Base-by-base conservation (phyloP, 192 early-diverging fungal species). In the Coemansia sp. region DNA sequence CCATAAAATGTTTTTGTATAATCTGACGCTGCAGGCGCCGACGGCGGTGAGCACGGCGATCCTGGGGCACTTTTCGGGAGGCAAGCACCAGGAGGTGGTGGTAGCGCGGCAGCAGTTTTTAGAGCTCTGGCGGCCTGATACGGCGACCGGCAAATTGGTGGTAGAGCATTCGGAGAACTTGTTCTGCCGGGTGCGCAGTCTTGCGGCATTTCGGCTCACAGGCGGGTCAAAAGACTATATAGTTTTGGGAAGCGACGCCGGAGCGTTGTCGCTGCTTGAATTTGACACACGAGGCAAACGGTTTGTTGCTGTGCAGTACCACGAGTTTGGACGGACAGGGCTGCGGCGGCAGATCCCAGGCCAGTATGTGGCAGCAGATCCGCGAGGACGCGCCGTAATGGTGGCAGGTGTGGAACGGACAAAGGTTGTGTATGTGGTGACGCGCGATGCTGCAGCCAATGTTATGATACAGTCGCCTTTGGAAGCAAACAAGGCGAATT, bases 351-450 rank as follows among this genome's bases (percentile, higher is more conserved):
- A 90, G 38, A 89, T 97, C 0, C 91, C 98, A 6, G 98, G 98
- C 14, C 93, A 99, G 78, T 98, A 95, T 56, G 85, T 99, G 31
- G 96, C 96, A 4, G 74, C 88, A 8, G 98, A 99, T 80, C 98
- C 98, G 1, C 92, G 93, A 46, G 98, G 98, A 10, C 86, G 98
- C 47, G 94, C 96, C 7, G 89, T 97, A 19, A 93, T 98, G 93
- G 90, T 98, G 46, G 95, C 86, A 31, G 93, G 91, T 1, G 73
- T 94, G 51, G 98, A 99, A 72, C 93, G 95, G 65, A 88, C 93
- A 21, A 99, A 96, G 70, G 84, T 99, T 0, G 95, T 96, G 2
- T 99, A 99, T 52, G 94, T 99, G 55, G 72, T 99, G 42, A 98
- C 96, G 73, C 87, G 96, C 59, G 97, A 98, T 74, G 78, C 89